A percentile compares a stretch with the other conserved stretches of the same genome.
These are phyloP conservation scores for Beauveria sp. DNA, from an alignment of 2,329 filamentous ascomycete species.

Conservation along the genomic window DNA sequence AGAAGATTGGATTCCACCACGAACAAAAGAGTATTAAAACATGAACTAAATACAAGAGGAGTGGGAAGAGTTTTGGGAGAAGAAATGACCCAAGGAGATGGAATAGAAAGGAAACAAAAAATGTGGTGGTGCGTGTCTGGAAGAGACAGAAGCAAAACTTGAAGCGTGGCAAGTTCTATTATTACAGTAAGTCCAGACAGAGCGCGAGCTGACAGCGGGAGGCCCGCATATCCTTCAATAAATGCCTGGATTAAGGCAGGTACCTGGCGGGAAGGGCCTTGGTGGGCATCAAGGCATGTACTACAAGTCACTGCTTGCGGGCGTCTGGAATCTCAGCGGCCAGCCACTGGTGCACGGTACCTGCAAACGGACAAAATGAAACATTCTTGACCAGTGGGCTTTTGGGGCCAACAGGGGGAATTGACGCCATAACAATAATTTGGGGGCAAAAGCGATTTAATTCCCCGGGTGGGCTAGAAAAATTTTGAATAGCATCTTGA, in stretches of 20 bases:
- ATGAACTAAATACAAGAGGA: neutral
- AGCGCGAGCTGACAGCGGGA: conserved; percentile 1
- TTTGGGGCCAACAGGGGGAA: neutral
- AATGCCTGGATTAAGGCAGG: neutral
- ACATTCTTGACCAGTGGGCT: too few relatives aligned
- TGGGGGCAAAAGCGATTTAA: neutral
- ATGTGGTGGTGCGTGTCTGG: neutral
- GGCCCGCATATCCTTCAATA: neutral
- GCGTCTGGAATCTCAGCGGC: neutral
- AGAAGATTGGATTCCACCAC: neutral
- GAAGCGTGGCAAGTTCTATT: conserved; percentile 8
- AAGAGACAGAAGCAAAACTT: conserved; percentile 3
- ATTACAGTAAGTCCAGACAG: neutral
- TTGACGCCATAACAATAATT: neutral
- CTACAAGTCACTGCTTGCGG: neutral
- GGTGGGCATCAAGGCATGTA: too few relatives aligned
- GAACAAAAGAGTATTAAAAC: neutral
- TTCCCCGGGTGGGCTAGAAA: neutral
- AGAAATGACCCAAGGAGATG: neutral
- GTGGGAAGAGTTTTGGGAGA: neutral
- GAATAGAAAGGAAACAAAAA: conserved; percentile 7
- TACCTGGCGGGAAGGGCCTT: neutral
- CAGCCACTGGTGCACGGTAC: neutral
- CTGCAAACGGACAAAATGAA: neutral
- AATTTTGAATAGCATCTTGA: too few relatives aligned